Evolutionary conservation across 768 basidiomycete species (phyloP).

Genomic region (Cyclocybe aegerita): DNA sequence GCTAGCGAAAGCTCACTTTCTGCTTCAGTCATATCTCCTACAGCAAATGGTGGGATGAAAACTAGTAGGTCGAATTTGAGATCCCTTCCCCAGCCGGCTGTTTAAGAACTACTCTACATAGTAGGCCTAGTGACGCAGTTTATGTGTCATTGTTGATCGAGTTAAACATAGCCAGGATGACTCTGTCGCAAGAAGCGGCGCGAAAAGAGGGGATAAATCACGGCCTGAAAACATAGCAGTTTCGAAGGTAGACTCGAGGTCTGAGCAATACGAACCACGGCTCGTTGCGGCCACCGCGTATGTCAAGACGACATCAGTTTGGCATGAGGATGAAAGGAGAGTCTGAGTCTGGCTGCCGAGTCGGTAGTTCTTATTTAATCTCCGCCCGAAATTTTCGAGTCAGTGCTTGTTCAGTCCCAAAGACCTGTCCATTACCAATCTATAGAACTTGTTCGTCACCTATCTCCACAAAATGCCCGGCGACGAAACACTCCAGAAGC

Average conservation of each 20-base stretch:
- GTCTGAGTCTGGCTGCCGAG: too few species aligned
- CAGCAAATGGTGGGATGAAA: too few species aligned
- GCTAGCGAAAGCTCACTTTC: conserved; percentile 20
- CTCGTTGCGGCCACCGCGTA: too few species aligned
- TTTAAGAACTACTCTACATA: background rate
- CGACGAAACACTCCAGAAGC: conserved; percentile 67
- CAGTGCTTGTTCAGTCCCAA: conserved; percentile 5
- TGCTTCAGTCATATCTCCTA: conserved; percentile 18
- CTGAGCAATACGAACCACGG: background rate
- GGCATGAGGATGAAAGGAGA: too few species aligned
- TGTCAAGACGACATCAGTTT: too few species aligned
- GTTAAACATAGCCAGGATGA: background rate
- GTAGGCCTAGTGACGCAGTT: background rate
- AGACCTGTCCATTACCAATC: too few species aligned
- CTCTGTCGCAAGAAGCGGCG: background rate
- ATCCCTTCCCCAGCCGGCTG: too few species aligned
- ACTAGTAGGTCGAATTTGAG: too few species aligned
- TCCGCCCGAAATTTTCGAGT: conserved; percentile 20
- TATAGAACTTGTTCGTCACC: background rate
- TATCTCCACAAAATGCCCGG: conserved; percentile 48
- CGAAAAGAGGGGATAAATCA: background rate
- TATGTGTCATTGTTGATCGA: background rate
- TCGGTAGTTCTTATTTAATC: conserved; percentile 1
- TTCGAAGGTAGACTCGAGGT: background rate
- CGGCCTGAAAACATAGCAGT: background rate